Base-by-base conservation (phyloP, 2,329 filamentous ascomycete genomes). In the Xylaria sp. region DNA sequence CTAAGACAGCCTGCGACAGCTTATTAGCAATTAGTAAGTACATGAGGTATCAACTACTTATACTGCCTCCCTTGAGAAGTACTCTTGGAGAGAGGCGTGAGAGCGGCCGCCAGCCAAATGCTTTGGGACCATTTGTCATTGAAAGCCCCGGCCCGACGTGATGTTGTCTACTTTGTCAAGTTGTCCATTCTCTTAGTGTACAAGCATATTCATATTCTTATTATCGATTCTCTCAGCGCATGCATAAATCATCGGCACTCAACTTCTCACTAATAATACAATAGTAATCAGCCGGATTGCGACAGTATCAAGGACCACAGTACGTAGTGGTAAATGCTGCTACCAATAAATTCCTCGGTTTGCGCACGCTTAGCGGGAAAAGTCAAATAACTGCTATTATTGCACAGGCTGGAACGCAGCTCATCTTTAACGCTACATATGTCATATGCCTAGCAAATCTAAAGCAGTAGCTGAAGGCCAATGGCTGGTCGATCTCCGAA, bases 1-100 rank as follows among this genome's bases (percentile, higher is more conserved):
- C 67, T 67, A 70, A 67, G 60, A 41, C 37, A 58, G 58, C n/a
- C 31, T 60, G 34, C 44, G 10, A 63, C 39, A 15, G 7, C 18
- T 15, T 44, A 15, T 58, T 57, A 41, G 58, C 28, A 51, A 51
- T 46, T 60, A 34, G 25, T 34, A 54, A 54, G 52, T 50, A 23
- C 8, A 50, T 50, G 20, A 50, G 46, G 46, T 50, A 50, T 50
- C 20, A 25, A 23, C 20, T 50, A 50, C 46, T 10, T 46, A 18
- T 31, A 20, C 18, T 56, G 20, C n/a, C 9, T 39, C 15, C 34
- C 20, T 50, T 25, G 46, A 2, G 20, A 39, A 28, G 18, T 56
- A 56, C 52, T 56, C 37, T 55, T 20, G 34, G 31, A 56, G 34
- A 55, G 9, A 37, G 6, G 52, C 52, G 18, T n/a, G 18, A 48